Evolutionary conservation across 352 stramenopile species (phyloP).

Genomic region (Discostella stelligera): DNA sequence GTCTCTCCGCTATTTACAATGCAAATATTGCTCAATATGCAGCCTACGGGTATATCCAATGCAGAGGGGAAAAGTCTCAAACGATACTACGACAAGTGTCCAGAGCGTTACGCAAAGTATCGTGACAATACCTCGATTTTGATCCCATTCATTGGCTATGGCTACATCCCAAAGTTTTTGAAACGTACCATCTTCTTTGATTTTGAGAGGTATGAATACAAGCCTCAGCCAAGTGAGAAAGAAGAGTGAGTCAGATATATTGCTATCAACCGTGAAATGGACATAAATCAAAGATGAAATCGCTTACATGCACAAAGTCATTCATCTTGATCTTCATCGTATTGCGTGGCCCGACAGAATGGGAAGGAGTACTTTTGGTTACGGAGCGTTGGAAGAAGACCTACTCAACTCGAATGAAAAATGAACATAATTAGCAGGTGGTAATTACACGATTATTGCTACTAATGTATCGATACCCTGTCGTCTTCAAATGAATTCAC

Average conservation of each 20-base stretch:
- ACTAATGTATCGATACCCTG: not conserved
- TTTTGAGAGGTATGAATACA: conserved; percentile 72
- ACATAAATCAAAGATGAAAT: not conserved
- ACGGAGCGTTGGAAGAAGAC: not conserved
- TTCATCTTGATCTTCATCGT: not conserved
- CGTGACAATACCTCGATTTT: conserved; percentile 61
- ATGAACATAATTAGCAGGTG: not conserved
- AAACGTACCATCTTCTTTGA: conserved; percentile 70
- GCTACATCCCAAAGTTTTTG: conserved; percentile 49
- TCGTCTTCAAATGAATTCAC: not conserved
- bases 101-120: conserved; percentile 55
- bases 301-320: not conserved
- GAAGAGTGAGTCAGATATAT: not conserved
- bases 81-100: conserved; percentile 63
- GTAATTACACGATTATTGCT: not conserved
- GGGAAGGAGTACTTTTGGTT: not conserved
- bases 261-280: not conserved
- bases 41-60: conserved; percentile 61
- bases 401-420: not conserved
- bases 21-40: conserved; percentile 61
- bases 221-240: conserved; percentile 12
- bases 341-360: not conserved
- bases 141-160: conserved; percentile 65
- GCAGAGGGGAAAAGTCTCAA: conserved; percentile 68
- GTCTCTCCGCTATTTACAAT: conserved; percentile 72